Evolutionary conservation across 495 filamentous ascomycete genomes (phyloP).

Genomic region (Trichocladium uniseriatum): DNA sequence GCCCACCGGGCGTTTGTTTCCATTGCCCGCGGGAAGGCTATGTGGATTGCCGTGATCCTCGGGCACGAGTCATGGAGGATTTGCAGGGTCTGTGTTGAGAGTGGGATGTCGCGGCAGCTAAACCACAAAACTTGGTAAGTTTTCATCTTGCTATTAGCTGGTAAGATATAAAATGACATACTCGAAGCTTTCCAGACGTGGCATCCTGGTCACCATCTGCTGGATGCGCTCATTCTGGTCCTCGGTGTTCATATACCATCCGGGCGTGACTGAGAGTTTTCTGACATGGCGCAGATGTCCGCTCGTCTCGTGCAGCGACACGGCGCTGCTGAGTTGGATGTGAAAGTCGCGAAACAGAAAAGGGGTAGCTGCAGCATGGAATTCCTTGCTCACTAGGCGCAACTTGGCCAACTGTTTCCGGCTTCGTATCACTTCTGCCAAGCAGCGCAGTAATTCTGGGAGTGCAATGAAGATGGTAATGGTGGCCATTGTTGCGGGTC

Average conservation of each 20-base stretch:
- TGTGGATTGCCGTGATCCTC: neutral
- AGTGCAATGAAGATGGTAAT: too few species aligned
- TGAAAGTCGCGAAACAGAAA: neutral
- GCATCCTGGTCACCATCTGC: neutral
- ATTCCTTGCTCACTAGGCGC: neutral
- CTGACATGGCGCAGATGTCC: neutral
- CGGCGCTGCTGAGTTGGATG: neutral
- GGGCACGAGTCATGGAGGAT: neutral
- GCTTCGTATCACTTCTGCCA: too few species aligned
- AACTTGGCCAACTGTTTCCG: neutral
- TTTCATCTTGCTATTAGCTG: too few species aligned
- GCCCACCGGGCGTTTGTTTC: too few species aligned
- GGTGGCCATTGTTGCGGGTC: too few species aligned
- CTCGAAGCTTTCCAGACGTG: neutral
- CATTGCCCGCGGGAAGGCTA: neutral
- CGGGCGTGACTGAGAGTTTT: neutral
- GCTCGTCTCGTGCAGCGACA: neutral
- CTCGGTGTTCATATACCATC: neutral
- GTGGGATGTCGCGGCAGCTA: too few species aligned
- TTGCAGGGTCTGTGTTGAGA: neutral
- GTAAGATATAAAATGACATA: too few species aligned
- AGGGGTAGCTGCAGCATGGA: neutral
- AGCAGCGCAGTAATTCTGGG: too few species aligned
- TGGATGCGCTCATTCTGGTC: neutral
- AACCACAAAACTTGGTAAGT: too few species aligned